These are phyloP conservation scores for Eimeria sp. DNA, from an alignment of 169 alveolate genomes.

Conservation along the genomic window DNA sequence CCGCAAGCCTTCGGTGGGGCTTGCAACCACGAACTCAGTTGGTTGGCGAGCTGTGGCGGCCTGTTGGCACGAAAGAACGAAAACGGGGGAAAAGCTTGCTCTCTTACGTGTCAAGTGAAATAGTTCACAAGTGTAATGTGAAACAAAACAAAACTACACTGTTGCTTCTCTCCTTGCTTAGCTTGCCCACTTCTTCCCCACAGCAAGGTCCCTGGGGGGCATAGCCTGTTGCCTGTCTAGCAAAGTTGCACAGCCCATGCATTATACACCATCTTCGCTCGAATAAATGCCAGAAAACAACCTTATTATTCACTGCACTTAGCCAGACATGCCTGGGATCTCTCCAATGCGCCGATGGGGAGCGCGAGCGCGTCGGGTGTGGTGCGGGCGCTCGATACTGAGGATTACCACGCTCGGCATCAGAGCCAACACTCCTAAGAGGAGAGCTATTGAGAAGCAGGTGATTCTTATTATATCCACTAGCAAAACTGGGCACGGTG, in stretches of 20 bases:
- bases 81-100: background rate
- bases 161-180: slow-evolving; percentile 13
- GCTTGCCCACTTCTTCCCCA: slow-evolving; percentile 33
- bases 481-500: background rate
- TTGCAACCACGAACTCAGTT: background rate
- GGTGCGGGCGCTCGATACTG: background rate
- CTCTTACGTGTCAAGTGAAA: background rate
- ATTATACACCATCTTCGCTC: background rate
- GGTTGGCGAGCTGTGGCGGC: background rate
- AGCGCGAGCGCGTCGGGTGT: background rate
- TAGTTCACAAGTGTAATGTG: background rate
- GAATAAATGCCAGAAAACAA: background rate
- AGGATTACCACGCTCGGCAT: background rate
- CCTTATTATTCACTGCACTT: background rate
- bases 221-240: background rate
- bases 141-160: background rate
- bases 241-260: background rate
- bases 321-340: background rate
- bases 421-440: background rate
- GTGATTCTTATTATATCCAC: background rate
- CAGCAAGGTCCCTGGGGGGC: background rate
- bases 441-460: background rate
- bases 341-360: background rate
- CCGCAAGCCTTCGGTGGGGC: slow-evolving; percentile 64
- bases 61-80: background rate